A percentile compares a stretch with the other conserved stretches of the same genome.
phyloP scores from a whole-genome alignment of 352 stramenopile genomes.

The Globisporangium spiculum region DNA sequence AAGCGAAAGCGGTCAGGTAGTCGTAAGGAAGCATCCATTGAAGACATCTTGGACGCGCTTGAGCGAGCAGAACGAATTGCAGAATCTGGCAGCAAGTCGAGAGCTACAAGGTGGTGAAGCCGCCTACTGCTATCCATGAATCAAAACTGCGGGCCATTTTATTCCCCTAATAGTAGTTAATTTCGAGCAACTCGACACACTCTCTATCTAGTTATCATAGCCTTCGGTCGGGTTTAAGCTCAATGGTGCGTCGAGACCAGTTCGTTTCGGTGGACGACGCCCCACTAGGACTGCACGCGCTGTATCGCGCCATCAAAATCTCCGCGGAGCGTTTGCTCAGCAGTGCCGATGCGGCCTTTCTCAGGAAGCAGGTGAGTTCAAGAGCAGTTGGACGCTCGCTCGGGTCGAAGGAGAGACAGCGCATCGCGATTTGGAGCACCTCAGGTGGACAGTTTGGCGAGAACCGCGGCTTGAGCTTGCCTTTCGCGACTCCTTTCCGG shows the following conservation, averaged over 20 bases:
- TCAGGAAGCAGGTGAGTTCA: conserved; percentile 21
- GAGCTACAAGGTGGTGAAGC: not conserved
- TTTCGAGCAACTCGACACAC: not conserved
- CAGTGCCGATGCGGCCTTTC: conserved; percentile 16
- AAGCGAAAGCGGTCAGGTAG: not conserved
- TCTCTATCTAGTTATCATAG: conserved; percentile 1
- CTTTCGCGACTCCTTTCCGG: conserved; percentile 28
- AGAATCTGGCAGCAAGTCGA: not conserved
- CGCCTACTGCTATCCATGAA: not conserved
- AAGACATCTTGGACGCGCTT: not conserved
- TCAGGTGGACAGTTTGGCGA: conserved; percentile 24
- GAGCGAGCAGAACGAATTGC: not conserved
- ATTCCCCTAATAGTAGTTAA: not conserved
- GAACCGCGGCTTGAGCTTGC: conserved; percentile 29
- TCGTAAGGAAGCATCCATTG: not conserved
- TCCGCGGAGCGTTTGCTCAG: conserved; percentile 20
- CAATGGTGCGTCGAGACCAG: conserved; percentile 30
- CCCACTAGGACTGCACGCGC: conserved; percentile 7
- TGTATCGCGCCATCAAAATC: conserved; percentile 9
- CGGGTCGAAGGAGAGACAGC: conserved; percentile 35
- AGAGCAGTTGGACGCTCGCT: conserved; percentile 25
- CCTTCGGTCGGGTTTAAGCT: conserved; percentile 21
- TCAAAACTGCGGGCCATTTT: not conserved
- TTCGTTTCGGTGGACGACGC: conserved; percentile 23
- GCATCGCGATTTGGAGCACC: conserved; percentile 25